Conservation (phyloP, 2,329 filamentous ascomycete genomes). For the Pseudocercospora eumusae region DNA sequence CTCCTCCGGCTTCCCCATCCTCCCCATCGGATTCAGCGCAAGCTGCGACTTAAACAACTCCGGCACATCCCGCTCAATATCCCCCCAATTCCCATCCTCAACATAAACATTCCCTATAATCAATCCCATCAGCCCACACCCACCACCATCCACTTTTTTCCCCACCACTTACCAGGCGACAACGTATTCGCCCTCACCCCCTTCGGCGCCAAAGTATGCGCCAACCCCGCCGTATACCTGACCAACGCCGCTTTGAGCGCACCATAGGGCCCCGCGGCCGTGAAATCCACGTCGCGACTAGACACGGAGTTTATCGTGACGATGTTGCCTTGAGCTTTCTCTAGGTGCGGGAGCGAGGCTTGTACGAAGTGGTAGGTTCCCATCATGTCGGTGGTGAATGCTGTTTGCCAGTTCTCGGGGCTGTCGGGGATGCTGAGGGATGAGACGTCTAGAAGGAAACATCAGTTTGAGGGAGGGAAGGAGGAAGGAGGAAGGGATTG, state of each 20-base stretch:
- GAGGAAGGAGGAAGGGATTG: background rate
- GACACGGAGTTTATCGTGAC: constrained; percentile 42
- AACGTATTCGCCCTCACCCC: constrained; percentile 43
- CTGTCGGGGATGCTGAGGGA: constrained; percentile 36
- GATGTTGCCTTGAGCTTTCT: constrained; percentile 41
- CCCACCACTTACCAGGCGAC: constrained; percentile 6
- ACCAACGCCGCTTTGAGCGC: constrained; percentile 42
- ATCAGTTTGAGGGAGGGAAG: background rate
- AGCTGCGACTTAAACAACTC: constrained; percentile 37
- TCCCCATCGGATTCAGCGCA: constrained; percentile 44
- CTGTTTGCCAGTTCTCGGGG: constrained; percentile 29
- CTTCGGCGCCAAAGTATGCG: constrained; percentile 40
- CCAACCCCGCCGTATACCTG: constrained; percentile 43
- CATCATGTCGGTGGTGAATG: constrained; percentile 42
- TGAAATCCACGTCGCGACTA: constrained; percentile 44
- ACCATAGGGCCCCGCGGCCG: constrained; percentile 42
- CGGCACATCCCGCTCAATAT: constrained; percentile 37
- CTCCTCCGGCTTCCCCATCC: constrained; percentile 54
- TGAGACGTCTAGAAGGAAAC: constrained; percentile 32
- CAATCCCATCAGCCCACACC: constrained; percentile 8
- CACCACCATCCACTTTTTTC: background rate
- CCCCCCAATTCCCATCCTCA: constrained; percentile 42
- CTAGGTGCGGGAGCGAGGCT: constrained; percentile 40
- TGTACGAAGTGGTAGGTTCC: constrained; percentile 39
- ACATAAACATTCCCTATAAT: constrained; percentile 45